phyloP scores from a whole-genome alignment of 306 rosid species.

The Gastrolobium villosum region DNA sequence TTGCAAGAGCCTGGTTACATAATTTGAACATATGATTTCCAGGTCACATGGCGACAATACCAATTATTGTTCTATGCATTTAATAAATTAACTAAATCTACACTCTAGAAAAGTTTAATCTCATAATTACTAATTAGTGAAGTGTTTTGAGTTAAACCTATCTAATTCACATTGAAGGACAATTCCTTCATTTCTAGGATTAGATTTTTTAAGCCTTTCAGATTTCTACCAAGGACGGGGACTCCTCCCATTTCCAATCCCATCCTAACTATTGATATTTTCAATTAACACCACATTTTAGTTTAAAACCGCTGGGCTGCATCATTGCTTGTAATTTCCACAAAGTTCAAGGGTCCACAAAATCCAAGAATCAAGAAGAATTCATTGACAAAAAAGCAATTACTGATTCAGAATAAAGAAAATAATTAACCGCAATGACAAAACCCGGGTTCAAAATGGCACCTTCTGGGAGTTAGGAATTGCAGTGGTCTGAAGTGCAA shows the following conservation, averaged over 20 bases:
- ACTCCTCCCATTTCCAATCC: too few relatives aligned
- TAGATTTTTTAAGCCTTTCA: too few relatives aligned
- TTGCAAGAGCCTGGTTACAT: too few relatives aligned
- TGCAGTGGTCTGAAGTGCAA: constrained; percentile 71
- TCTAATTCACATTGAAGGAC: too few relatives aligned
- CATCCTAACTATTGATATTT: too few relatives aligned
- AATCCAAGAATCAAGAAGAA: constrained; percentile 19
- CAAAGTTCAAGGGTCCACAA: not conserved
- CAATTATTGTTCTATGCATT: not conserved
- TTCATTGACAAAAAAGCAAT: not conserved
- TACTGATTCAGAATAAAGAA: not conserved
- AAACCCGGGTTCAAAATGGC: constrained; percentile 16
- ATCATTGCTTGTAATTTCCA: not conserved
- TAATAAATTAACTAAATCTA: not conserved
- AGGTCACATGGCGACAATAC: too few relatives aligned
- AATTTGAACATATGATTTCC: too few relatives aligned
- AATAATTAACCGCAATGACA: not conserved
- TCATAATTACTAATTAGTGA: not conserved
- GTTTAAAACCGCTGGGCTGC: too few relatives aligned
- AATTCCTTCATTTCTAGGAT: too few relatives aligned
- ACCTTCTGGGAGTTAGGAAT: constrained; percentile 87
- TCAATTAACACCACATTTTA: too few relatives aligned
- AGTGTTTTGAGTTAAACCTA: too few relatives aligned
- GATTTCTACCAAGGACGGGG: too few relatives aligned
- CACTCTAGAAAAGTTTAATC: not conserved